Evolutionary conservation across 164 flowering plant genomes (phyloP).

Genomic region (Magnolia changhungtana): DNA sequence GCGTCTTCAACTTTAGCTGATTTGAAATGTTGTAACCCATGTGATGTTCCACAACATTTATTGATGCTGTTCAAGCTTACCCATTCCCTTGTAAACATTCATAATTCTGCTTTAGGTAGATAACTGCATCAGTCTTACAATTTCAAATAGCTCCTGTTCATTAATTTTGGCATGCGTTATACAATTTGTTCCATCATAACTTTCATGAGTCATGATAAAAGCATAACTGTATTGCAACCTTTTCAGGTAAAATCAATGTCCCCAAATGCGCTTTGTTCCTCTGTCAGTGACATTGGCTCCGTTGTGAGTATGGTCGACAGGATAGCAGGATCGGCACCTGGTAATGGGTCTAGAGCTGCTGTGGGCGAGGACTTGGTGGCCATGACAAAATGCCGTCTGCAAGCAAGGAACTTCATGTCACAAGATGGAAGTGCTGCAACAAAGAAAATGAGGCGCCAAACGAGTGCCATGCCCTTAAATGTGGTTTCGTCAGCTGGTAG

Average conservation of each 20-base stretch:
- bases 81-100: background rate
- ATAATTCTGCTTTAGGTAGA: no score
- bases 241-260: constrained; percentile 75
- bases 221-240: background rate
- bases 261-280: constrained; percentile 51
- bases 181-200: background rate
- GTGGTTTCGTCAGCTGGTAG: constrained; percentile 69
- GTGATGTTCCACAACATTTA: background rate
- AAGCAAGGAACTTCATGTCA: constrained; percentile 61
- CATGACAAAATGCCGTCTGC: constrained; percentile 86
- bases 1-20: no score
- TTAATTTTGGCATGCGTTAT: background rate
- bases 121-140: background rate
- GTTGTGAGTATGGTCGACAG: constrained; percentile 86
- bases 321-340: constrained; percentile 90
- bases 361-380: constrained; percentile 97
- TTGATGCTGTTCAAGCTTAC: background rate
- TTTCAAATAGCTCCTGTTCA: background rate
- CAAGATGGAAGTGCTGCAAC: constrained; percentile 63
- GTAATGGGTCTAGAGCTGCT: constrained; percentile 92
- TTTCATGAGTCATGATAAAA: background rate
- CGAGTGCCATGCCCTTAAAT: constrained; percentile 72
- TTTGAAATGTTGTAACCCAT: no score
- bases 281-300: constrained; percentile 78
- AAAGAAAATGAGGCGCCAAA: constrained; percentile 75